A percentile compares a stretch with the other conserved stretches of the same genome.
These are phyloP conservation scores for Pseudopyricularia cyperi DNA, from an alignment of 2,329 filamentous ascomycete species.

Conservation along the genomic window DNA sequence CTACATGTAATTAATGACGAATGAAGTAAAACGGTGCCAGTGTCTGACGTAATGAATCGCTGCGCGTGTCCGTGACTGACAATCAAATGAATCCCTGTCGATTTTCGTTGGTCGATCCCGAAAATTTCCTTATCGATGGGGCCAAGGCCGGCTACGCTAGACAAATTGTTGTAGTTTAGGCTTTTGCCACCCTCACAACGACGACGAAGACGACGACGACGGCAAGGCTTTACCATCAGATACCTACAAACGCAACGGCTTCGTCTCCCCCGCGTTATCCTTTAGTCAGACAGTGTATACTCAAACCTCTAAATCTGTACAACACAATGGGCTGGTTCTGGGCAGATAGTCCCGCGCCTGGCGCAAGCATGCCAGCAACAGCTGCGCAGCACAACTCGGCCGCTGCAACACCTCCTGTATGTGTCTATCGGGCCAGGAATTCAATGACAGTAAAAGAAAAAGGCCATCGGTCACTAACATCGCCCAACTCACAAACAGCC, in stretches of 20 bases:
- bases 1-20: too few relatives aligned
- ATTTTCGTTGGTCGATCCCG: neutral
- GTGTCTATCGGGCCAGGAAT: slow-evolving; percentile 6
- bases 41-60: neutral
- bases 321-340: slow-evolving; percentile 49
- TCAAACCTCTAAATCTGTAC: neutral
- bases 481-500: slow-evolving; percentile 21
- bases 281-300: too few relatives aligned
- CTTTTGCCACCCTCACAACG: too few relatives aligned
- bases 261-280: too few relatives aligned
- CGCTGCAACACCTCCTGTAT: slow-evolving; percentile 25
- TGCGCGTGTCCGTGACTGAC: too few relatives aligned
- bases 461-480: neutral
- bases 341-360: slow-evolving; percentile 33
- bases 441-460: neutral
- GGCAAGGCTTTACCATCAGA: too few relatives aligned
- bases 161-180: neutral
- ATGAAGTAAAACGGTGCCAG: neutral
- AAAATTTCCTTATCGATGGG: neutral
- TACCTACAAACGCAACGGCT: too few relatives aligned
- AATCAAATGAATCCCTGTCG: too few relatives aligned
- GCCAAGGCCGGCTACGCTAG: neutral
- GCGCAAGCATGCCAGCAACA: slow-evolving; percentile 8
- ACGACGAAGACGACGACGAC: too few relatives aligned
- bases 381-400: slow-evolving; percentile 11